phyloP scores from a whole-genome alignment of 768 basidiomycete species.

The Russula dissimulans region DNA sequence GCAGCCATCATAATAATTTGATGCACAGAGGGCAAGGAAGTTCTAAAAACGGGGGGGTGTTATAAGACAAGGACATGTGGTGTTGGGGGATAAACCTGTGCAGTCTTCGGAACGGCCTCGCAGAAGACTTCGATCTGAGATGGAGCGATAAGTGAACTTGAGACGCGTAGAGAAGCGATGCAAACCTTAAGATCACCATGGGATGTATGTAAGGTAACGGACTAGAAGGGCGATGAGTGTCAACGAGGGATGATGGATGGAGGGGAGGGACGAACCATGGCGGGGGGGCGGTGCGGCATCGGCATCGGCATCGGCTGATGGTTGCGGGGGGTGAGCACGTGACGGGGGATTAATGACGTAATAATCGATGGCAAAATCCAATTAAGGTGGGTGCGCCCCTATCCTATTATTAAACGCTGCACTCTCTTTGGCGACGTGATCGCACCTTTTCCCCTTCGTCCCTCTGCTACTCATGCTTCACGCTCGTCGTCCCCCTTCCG shows the following conservation, averaged over 20 bases:
- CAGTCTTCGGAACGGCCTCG: slow-evolving; percentile 90
- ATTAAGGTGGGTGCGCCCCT: background rate
- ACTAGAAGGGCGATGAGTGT: slow-evolving; percentile 36
- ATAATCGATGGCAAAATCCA: background rate
- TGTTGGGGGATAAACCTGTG: slow-evolving; percentile 52
- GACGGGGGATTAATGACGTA: background rate
- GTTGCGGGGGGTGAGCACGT: background rate
- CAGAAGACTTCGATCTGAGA: slow-evolving; percentile 91
- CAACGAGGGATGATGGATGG: background rate
- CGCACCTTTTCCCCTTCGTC: slow-evolving; percentile 6
- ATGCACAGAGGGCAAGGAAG: slow-evolving; percentile 89
- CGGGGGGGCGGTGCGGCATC: no score
- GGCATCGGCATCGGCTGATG: background rate
- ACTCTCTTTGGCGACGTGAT: slow-evolving; percentile 19
- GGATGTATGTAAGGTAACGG: slow-evolving; percentile 91
- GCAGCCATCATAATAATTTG: slow-evolving; percentile 75
- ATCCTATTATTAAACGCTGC: slow-evolving; percentile 3
- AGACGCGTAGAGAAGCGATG: background rate
- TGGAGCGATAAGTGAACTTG: background rate
- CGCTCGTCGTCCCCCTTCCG: slow-evolving; percentile 54
- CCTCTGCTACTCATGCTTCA: slow-evolving; percentile 29
- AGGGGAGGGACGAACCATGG: slow-evolving; percentile 11
- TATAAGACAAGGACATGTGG: background rate
- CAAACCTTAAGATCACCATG: slow-evolving; percentile 88
- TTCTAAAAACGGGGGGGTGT: slow-evolving; percentile 45